Evolutionary conservation across 179 eudicot genomes (phyloP), one percentile per base, ranked within the genome.

Genomic region (Nepenthes alata): DNA sequence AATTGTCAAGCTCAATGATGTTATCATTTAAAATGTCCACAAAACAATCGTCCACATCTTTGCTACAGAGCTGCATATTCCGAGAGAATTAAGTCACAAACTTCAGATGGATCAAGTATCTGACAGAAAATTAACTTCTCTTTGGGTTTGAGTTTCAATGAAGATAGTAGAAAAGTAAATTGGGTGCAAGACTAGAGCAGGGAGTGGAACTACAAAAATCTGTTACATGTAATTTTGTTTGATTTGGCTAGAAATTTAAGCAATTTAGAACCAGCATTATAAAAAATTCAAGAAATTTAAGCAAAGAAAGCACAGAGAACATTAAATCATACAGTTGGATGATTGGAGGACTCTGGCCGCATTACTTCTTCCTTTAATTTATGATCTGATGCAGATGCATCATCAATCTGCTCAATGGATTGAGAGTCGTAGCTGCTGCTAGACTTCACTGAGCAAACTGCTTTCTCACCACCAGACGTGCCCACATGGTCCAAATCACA

Each of bases 11-110:
- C 52, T 65, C 68, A 15, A 65, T 47, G 4, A 65, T 65, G 61
- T 65, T 65, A 35, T 65, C 61, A n/a, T 65, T 65, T 44, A 65
- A 14, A 2, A 65, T 65, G 45, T 65, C 68, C 1, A 61, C 68
- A 56, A 65, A 65, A 48, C 61, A 65, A 49, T 65, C 68, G 45
- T 65, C 68, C 57, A 25, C 61, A 8, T 3, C 14, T 7, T 39
- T 6, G 9, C 58, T 50, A 2, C 48, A 34, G 4, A 10, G 47
- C 58, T 25, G 14, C 16, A 62, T 8, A 36, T 41, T 50, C 45
- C 48, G 2, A 51, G n/a, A 25, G 9, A 55, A 15, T 6, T 10
- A 16, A 55, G 58, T 8, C 14, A 35, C 58, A 41, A 39, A 16
- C 16, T 25, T 25, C 25, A 25, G 25, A 25, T 25, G 25, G 25